Base-by-base conservation (phyloP, 345 rosid genomes). In the Citrus cavaleriei region DNA sequence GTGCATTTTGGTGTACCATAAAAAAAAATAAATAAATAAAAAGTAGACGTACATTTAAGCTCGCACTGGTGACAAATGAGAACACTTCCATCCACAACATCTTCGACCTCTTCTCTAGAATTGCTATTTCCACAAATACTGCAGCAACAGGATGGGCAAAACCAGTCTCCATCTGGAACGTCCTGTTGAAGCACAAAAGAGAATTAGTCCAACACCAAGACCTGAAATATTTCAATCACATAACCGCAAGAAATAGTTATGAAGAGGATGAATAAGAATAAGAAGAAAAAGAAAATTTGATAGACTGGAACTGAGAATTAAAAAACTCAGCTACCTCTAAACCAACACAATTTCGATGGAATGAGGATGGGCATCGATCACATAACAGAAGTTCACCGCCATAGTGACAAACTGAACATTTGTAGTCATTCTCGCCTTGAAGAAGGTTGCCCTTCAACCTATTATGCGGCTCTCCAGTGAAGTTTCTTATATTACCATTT, bases 121-220 rank as follows among this genome's bases (percentile, higher is more conserved):
- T 84, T 62, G 70, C 73, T 71, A 72, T 82, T 72, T 70, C 87
- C 84, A 83, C 97, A 93, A 49, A 86, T 81, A 70, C 81, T 74
- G 82, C 98, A 93, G 79, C 96, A 85, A 72, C 99, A 95, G 64
- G 95, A 89, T 57, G 94, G 88, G 78, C 98, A 93, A 81, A 90
- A 95, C 97, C 96, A 95, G 76, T 91, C 92, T 79, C 96, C 98
- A 42, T 88, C 92, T 4, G 97, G 98, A 83, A 92, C 71, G 76
- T 82, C 88, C 98, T 90, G 70, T 66, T 77, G 22, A 71, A 80
- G 60, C 65, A 76, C 81, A 76, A 5, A 49, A 75, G 49, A 80
- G 59, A 30, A 51, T 71, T 4, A 30, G 16, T 68, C 27, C 22
- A 70, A 46, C 49, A 25, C 16, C 3, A 8, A 70, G 75, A 71